Conservation (phyloP, 208 protist genomes). For the Tritrichomonas foetus region DNA sequence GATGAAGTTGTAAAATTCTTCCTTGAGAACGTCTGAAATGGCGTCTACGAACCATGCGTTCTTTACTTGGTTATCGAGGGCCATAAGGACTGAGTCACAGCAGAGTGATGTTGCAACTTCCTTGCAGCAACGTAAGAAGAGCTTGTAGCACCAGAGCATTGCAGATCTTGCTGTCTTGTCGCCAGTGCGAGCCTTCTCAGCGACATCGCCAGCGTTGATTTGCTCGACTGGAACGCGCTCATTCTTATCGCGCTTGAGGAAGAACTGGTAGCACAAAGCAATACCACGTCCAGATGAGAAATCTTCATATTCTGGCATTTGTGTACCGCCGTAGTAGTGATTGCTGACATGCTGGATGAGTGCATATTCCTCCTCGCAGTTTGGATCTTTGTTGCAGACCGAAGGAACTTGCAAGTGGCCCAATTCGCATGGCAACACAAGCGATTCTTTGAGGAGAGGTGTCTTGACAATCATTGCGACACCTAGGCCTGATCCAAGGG, state of each 20-base stretch:
- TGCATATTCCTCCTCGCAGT: not conserved
- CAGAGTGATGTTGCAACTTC: not conserved
- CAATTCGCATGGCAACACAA: not conserved
- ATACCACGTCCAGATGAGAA: not conserved
- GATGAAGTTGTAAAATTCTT: not conserved
- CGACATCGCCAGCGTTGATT: not conserved
- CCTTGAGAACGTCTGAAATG: not conserved
- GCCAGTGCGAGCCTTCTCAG: not conserved
- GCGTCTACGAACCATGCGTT: not conserved
- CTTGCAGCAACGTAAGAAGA: not conserved
- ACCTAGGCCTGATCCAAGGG: not conserved
- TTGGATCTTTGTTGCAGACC: not conserved
- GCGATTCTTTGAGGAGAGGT: not conserved
- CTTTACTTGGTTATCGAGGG: slow-evolving; percentile 32
- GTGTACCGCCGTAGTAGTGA: not conserved
- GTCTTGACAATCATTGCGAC: slow-evolving; percentile 3
- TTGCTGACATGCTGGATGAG: not conserved
- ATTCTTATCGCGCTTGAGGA: not conserved
- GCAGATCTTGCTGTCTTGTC: slow-evolving; percentile 4
- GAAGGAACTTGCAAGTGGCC: slow-evolving; percentile 11
- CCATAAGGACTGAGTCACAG: slow-evolving; percentile 9
- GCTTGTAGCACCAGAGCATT: not conserved
- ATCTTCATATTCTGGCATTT: not conserved
- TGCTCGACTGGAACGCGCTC: not conserved
- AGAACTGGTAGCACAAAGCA: not conserved